Percentiles rank a stretch among this genome's conserved stretches.
These are phyloP conservation scores for button mushroom (Agaricus bisporus) DNA, from an alignment of 768 basidiomycete genomes.

Conservation along the genomic window DNA sequence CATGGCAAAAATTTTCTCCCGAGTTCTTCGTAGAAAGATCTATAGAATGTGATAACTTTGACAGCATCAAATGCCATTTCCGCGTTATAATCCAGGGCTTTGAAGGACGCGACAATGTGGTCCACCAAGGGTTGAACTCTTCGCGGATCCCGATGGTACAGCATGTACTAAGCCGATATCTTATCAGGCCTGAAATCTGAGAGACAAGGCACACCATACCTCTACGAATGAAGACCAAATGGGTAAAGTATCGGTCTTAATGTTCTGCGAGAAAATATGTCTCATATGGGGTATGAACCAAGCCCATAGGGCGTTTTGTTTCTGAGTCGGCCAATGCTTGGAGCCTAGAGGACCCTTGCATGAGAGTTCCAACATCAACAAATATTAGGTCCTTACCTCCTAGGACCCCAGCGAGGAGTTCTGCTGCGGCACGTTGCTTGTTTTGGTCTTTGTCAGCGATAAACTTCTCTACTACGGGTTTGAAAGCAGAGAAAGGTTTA, in stretches of 20 bases:
- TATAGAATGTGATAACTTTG: slow-evolving; percentile 62
- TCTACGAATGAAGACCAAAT: slow-evolving; percentile 80
- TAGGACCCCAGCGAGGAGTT: slow-evolving; percentile 71
- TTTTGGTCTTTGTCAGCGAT: slow-evolving; percentile 71
- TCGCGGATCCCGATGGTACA: slow-evolving; percentile 78
- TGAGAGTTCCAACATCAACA: background rate
- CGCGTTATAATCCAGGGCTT: slow-evolving; percentile 66
- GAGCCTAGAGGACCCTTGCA: slow-evolving; percentile 42
- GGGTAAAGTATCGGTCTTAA: slow-evolving; percentile 76
- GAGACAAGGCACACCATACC: slow-evolving; percentile 28
- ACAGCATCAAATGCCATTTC: slow-evolving; percentile 80
- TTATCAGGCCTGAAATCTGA: slow-evolving; percentile 1
- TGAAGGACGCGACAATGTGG: slow-evolving; percentile 58
- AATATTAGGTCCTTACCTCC: slow-evolving; percentile 33
- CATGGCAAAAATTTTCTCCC: slow-evolving; percentile 80
- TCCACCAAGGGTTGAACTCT: slow-evolving; percentile 76
- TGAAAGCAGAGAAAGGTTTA: slow-evolving; percentile 57
- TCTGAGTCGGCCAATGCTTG: slow-evolving; percentile 80
- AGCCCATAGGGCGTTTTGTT: slow-evolving; percentile 65
- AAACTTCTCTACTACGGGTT: slow-evolving; percentile 56
- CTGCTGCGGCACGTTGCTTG: slow-evolving; percentile 84
- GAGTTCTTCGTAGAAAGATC: slow-evolving; percentile 66
- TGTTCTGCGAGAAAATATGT: slow-evolving; percentile 58
- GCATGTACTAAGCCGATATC: slow-evolving; percentile 49
- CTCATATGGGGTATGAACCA: slow-evolving; percentile 73